A percentile compares a stretch with the other conserved stretches of the same genome.
Evolutionary conservation across 495 filamentous ascomycete genomes (phyloP).

Genomic region (Lepraria neglecta): DNA sequence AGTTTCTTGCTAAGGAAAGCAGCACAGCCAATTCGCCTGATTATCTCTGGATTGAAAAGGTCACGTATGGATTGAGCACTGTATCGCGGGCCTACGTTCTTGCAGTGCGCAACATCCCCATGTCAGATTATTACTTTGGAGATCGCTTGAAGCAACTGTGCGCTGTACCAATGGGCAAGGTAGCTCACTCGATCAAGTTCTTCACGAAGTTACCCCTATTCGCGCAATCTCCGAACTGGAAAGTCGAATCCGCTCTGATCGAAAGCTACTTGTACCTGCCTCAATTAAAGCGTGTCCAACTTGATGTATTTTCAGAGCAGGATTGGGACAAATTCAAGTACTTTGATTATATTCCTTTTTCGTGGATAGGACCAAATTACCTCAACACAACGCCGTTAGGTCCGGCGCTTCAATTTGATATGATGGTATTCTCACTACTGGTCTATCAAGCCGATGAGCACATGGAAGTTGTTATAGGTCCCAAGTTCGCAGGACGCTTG

Average conservation of each 20-base stretch:
- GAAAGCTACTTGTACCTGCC: constrained; percentile 30
- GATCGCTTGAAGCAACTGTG: not conserved
- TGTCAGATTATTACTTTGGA: not conserved
- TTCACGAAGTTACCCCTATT: constrained; percentile 30
- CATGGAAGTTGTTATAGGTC: constrained; percentile 33
- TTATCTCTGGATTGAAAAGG: constrained; percentile 41
- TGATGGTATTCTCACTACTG: constrained; percentile 39
- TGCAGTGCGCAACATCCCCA: constrained; percentile 28
- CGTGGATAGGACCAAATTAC: constrained; percentile 8
- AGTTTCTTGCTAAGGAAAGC: constrained; percentile 14
- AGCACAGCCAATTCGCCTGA: not conserved
- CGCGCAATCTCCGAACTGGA: constrained; percentile 26
- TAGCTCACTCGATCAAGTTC: constrained; percentile 19
- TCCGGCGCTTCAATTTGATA: constrained; percentile 30
- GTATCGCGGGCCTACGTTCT: constrained; percentile 33
- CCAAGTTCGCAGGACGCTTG: not conserved
- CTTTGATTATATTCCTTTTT: constrained; percentile 37
- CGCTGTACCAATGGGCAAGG: not conserved
- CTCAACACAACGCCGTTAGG: not conserved
- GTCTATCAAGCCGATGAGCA: constrained; percentile 40
- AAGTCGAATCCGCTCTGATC: constrained; percentile 27
- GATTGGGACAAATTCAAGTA: constrained; percentile 36
- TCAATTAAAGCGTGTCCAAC: constrained; percentile 17
- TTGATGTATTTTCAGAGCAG: constrained; percentile 30
- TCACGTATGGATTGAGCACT: constrained; percentile 31